These are phyloP conservation scores for Russula virescens DNA, from an alignment of 768 basidiomycete genomes.

Conservation along the genomic window DNA sequence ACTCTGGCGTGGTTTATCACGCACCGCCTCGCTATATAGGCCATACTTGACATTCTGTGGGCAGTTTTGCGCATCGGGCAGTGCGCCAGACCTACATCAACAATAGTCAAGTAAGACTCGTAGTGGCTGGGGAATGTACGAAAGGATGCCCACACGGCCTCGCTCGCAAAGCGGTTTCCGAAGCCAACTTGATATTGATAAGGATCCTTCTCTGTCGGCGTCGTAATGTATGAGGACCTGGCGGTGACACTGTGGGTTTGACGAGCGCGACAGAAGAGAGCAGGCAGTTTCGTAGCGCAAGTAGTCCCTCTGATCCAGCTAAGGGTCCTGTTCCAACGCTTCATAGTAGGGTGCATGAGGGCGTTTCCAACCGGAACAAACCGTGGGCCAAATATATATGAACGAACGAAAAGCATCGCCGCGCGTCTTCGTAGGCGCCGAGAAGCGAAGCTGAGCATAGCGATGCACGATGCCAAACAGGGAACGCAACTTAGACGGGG, in stretches of 20 bases:
- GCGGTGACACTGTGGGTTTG: constrained; percentile 34
- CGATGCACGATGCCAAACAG: too few species aligned
- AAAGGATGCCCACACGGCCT: constrained; percentile 42
- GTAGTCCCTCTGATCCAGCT: not conserved
- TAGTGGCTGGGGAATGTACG: not conserved
- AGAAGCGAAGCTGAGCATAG: too few species aligned
- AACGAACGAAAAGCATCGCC: too few species aligned
- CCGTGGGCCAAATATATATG: too few species aligned
- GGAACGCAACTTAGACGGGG: too few species aligned
- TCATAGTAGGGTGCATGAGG: not conserved
- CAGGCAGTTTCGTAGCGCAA: not conserved
- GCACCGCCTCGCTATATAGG: constrained; percentile 53
- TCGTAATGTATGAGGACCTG: constrained; percentile 34
- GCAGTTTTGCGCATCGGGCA: constrained; percentile 54
- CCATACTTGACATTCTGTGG: constrained; percentile 61
- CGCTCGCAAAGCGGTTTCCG: constrained; percentile 51
- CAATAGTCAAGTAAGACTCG: not conserved
- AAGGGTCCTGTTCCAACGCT: not conserved
- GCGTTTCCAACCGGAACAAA: too few species aligned
- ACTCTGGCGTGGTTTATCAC: constrained; percentile 20
- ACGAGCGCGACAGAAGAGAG: not conserved
- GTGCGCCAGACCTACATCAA: constrained; percentile 42
- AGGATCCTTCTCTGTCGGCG: constrained; percentile 41
- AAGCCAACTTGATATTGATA: constrained; percentile 56
- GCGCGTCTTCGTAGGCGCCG: too few species aligned